Evolutionary conservation across 345 rosid species (phyloP).

Genomic region (Hibiscus mutabilis): DNA sequence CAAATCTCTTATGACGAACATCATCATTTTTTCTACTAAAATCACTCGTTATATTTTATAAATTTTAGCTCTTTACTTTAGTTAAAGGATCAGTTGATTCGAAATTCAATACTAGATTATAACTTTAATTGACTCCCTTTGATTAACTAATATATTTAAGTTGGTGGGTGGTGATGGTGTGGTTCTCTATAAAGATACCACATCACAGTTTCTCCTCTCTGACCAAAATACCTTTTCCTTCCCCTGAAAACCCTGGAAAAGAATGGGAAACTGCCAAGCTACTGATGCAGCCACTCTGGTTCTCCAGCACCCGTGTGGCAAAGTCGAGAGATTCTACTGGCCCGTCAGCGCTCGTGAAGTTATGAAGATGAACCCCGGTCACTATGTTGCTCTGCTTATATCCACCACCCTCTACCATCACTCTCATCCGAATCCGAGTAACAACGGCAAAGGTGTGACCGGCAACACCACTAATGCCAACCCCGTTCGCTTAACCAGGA

Average conservation of each 20-base stretch:
- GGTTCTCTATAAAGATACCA: conserved; percentile 34
- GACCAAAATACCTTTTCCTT: conserved; percentile 1
- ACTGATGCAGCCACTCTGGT: conserved; percentile 69
- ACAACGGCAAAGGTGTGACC: neutral
- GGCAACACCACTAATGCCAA: neutral
- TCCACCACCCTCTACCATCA: conserved; percentile 46
- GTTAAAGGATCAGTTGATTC: neutral
- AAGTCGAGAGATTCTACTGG: conserved; percentile 55
- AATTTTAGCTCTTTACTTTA: no score
- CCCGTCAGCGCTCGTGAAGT: conserved; percentile 58
- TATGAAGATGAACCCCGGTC: conserved; percentile 84
- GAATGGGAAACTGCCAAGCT: conserved; percentile 95
- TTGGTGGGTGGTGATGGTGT: conserved; percentile 15
- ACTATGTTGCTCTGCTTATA: conserved; percentile 85
- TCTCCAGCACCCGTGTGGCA: conserved; percentile 76
- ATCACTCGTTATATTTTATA: no score
- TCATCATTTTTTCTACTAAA: no score
- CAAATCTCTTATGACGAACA: no score
- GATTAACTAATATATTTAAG: neutral
- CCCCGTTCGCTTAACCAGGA: conserved; percentile 67
- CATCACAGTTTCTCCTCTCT: conserved; percentile 8
- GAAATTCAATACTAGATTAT: neutral
- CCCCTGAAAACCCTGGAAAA: neutral
- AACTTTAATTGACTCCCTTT: neutral
- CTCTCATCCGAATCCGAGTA: conserved; percentile 27